phyloP scores from a whole-genome alignment of 495 filamentous ascomycete genomes.

The Massariosphaeria phaeospora region DNA sequence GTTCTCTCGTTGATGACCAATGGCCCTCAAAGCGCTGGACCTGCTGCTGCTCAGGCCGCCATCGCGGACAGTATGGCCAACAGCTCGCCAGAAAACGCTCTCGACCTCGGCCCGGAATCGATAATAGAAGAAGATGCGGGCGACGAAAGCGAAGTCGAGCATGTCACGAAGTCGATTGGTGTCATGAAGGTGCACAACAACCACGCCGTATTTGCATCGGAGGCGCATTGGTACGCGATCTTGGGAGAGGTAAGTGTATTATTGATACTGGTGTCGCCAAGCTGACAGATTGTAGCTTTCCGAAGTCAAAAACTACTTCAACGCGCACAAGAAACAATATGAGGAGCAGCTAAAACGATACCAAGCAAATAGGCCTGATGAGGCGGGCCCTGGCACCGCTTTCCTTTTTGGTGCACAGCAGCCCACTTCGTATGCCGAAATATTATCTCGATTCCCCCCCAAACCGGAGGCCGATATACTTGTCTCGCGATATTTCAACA shows the following conservation, averaged over 20 bases:
- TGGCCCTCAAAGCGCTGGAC: conserved; percentile 56
- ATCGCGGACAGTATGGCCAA: conserved; percentile 58
- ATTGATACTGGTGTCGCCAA: neutral
- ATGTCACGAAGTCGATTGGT: conserved; percentile 86
- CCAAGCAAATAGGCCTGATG: conserved; percentile 55
- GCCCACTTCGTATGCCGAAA: conserved; percentile 64
- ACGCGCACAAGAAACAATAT: conserved; percentile 62
- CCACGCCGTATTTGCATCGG: conserved; percentile 82
- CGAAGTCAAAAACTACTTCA: conserved; percentile 89
- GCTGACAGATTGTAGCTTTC: conserved; percentile 56
- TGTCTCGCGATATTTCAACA: conserved; percentile 67
- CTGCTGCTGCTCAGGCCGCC: conserved; percentile 57
- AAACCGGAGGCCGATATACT: conserved; percentile 77
- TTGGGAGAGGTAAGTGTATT: conserved; percentile 64
- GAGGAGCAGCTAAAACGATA: conserved; percentile 60
- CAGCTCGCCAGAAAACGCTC: conserved; percentile 40
- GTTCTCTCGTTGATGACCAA: conserved; percentile 96
- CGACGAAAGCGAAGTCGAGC: conserved; percentile 81
- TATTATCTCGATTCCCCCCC: conserved; percentile 72
- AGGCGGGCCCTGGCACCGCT: conserved; percentile 42
- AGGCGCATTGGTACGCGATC: conserved; percentile 91
- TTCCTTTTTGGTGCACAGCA: conserved; percentile 69
- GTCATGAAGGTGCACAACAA: conserved; percentile 86
- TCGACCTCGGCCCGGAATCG: conserved; percentile 55
- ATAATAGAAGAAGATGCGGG: conserved; percentile 51